phyloP scores from a whole-genome alignment of 805 yeast genomes.

The Brettanomyces bruxellensis region DNA sequence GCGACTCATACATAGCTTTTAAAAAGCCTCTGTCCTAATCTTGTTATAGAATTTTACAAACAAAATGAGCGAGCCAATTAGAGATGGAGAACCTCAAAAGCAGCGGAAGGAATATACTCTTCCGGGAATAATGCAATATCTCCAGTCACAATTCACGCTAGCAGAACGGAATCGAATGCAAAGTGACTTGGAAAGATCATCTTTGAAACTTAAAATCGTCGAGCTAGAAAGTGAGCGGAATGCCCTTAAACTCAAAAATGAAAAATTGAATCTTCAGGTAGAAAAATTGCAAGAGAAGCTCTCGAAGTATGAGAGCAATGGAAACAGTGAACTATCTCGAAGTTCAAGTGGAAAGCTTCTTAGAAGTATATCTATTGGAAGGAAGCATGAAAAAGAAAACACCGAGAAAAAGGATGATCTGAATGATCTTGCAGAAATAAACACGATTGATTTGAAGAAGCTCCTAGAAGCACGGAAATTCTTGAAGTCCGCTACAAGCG shows the following conservation, averaged over 20 bases:
- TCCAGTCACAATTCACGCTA: conserved; percentile 50
- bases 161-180: conserved; percentile 35
- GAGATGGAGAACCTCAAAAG: background rate
- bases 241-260: conserved; percentile 31
- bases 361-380: background rate
- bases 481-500: conserved; percentile 26
- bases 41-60: too few species aligned
- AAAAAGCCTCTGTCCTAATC: too few species aligned
- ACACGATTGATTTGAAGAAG: conserved; percentile 19
- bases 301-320: conserved; percentile 1
- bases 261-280: conserved; percentile 31
- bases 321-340: background rate
- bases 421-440: conserved; percentile 11
- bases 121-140: conserved; percentile 52
- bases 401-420: background rate
- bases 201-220: conserved; percentile 40
- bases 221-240: conserved; percentile 47
- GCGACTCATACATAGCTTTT: too few species aligned
- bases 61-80: too few species aligned
- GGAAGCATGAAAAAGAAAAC: background rate
- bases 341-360: background rate
- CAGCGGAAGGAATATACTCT: conserved; percentile 29
- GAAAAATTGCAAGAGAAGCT: conserved; percentile 28
- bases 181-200: conserved; percentile 42
- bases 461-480: conserved; percentile 25